Conservation (phyloP, 805 yeast genomes). For the Blastobotrys robertii region DNA sequence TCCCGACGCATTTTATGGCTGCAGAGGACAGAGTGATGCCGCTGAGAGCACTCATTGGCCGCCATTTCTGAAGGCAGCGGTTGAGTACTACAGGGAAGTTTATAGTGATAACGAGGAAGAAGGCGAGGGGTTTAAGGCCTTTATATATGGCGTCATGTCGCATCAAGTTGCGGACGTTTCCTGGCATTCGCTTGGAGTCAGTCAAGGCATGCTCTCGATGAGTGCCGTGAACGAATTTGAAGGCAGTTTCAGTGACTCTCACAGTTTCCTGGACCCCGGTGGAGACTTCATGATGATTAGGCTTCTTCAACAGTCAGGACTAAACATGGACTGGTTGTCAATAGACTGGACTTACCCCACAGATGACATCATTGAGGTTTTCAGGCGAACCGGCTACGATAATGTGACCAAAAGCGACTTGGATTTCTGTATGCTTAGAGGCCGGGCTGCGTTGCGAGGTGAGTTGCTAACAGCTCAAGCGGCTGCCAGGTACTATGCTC, state of each 20-base stretch:
- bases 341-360: constrained; percentile 31
- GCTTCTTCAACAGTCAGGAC: constrained; percentile 28
- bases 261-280: constrained; percentile 45
- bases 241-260: constrained; percentile 42
- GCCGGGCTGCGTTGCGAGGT: constrained; percentile 40
- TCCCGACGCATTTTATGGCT: constrained; percentile 61
- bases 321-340: constrained; percentile 21
- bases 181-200: constrained; percentile 54
- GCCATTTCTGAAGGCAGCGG: constrained; percentile 43
- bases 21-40: constrained; percentile 39
- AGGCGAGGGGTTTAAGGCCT: constrained; percentile 37
- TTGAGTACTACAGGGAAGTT: constrained; percentile 33
- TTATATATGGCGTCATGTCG: constrained; percentile 46
- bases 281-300: constrained; percentile 49
- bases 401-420: constrained; percentile 28
- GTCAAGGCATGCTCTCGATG: constrained; percentile 45
- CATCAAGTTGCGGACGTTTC: constrained; percentile 58
- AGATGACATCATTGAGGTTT: constrained; percentile 35
- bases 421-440: constrained; percentile 44
- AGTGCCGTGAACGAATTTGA: constrained; percentile 45
- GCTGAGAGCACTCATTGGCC: constrained; percentile 70
- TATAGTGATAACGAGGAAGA: constrained; percentile 19
- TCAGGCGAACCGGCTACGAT: constrained; percentile 30
- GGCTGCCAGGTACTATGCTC: constrained; percentile 26
- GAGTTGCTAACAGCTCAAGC: constrained; percentile 32